These are phyloP conservation scores for Geotrichum australiense DNA, from an alignment of 1,139 yeast genomes.

Conservation along the genomic window DNA sequence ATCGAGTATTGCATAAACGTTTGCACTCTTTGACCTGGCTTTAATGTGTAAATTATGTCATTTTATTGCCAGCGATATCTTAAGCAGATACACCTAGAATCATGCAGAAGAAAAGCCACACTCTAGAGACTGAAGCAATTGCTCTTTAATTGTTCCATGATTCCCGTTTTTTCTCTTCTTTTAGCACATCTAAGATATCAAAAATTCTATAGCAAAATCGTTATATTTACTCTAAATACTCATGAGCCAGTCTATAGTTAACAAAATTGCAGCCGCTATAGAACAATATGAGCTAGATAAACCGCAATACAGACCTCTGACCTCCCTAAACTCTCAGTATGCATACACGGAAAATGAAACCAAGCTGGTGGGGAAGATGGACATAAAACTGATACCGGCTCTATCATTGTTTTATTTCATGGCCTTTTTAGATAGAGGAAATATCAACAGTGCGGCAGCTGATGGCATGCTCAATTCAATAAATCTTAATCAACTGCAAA, in stretches of 20 bases:
- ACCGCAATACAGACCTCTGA: conserved; percentile 2
- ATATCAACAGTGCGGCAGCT: conserved; percentile 47
- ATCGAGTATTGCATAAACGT: no score
- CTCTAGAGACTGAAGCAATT: no score
- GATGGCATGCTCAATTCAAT: conserved; percentile 50
- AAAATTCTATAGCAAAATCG: no score
- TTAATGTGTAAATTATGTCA: no score
- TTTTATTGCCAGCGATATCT: no score
- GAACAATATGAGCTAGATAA: conserved; percentile 12
- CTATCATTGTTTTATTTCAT: conserved; percentile 45
- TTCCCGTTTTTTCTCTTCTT: no score
- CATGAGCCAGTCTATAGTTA: conserved; percentile 14
- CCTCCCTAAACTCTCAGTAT: not conserved
- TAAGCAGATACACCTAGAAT: no score
- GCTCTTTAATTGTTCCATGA: no score
- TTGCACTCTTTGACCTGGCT: no score
- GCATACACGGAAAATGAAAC: conserved; percentile 6
- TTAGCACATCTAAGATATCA: no score
- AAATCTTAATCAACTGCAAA: conserved; percentile 41
- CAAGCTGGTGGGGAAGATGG: conserved; percentile 22
- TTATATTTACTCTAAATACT: not conserved
- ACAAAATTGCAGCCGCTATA: conserved; percentile 11
- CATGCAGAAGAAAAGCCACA: no score
- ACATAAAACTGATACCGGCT: conserved; percentile 24
- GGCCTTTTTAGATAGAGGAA: conserved; percentile 52